phyloP scores from a whole-genome alignment of 495 filamentous ascomycete genomes.

The Penicillium mononematosum region DNA sequence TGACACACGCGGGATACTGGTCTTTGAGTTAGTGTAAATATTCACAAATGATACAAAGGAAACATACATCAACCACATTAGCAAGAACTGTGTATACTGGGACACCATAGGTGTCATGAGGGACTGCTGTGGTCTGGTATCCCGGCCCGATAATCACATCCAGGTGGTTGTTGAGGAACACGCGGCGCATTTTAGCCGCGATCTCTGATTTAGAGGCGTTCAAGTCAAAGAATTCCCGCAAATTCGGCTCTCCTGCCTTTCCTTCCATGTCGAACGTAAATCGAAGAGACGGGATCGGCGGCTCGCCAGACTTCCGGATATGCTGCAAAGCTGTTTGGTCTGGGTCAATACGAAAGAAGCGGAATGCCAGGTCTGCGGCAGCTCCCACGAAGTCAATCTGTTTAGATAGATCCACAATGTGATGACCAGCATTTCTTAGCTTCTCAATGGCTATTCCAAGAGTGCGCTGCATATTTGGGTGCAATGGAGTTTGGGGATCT shows the following conservation, averaged over 20 bases:
- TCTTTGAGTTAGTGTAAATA: neutral
- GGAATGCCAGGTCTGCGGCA: neutral
- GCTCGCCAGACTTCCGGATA: neutral
- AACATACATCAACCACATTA: slow-evolving; percentile 53
- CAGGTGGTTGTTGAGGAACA: slow-evolving; percentile 21
- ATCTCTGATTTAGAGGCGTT: neutral
- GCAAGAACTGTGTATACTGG: slow-evolving; percentile 48
- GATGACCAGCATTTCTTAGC: neutral
- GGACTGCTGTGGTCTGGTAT: slow-evolving; percentile 47
- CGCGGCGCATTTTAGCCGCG: neutral
- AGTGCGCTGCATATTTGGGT: neutral
- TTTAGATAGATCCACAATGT: neutral
- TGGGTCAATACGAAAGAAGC: neutral
- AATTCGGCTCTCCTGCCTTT: neutral
- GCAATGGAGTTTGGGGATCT: neutral
- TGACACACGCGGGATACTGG: slow-evolving; percentile 38
- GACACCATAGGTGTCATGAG: slow-evolving; percentile 48
- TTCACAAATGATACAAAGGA: neutral
- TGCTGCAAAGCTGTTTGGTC: neutral
- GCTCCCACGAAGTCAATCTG: neutral
- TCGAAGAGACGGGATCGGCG: neutral
- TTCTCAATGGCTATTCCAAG: neutral
- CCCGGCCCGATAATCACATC: slow-evolving; percentile 49
- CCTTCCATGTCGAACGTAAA: neutral
- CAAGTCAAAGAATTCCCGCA: neutral